Evolutionary conservation across 1,284 basidiomycete species (phyloP).

Genomic region (Moesziomyces parantarcticus): DNA sequence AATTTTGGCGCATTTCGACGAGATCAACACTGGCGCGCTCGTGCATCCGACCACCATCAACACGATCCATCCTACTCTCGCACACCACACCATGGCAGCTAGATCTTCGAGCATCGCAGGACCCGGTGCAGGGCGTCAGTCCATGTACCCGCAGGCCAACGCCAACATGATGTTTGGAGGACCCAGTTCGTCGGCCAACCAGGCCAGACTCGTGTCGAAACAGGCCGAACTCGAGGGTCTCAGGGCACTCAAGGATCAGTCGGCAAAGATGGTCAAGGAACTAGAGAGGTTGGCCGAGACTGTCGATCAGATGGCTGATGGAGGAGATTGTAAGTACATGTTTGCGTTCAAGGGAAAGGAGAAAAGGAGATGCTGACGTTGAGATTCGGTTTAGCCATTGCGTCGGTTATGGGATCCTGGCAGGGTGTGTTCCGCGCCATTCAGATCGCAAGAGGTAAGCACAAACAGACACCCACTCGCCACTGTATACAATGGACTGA

Average conservation of each 20-base stretch:
- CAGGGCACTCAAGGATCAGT: constrained; percentile 57
- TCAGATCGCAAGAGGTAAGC: constrained; percentile 60
- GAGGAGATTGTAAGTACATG: constrained; percentile 56
- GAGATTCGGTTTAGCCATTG: constrained; percentile 45
- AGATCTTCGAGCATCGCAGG: constrained; percentile 32
- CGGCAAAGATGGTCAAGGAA: constrained; percentile 60
- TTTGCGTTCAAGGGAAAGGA: not conserved
- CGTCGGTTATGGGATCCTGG: constrained; percentile 62
- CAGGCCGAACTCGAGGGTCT: constrained; percentile 63
- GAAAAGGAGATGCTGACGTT: constrained; percentile 1
- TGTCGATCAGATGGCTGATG: constrained; percentile 59
- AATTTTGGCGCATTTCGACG: not conserved
- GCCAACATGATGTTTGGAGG: constrained; percentile 44
- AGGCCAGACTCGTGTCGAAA: constrained; percentile 54
- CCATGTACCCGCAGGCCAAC: constrained; percentile 39
- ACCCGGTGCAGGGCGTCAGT: constrained; percentile 28
- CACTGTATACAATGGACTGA: no score
- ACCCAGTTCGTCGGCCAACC: constrained; percentile 42
- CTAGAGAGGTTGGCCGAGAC: constrained; percentile 56
- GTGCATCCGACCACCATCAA: not conserved
- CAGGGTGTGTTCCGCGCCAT: constrained; percentile 66
- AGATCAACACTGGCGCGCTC: not conserved
- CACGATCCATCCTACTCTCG: not conserved
- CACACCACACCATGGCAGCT: constrained; percentile 20
- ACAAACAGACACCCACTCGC: no score